phyloP scores from a whole-genome alignment of 768 basidiomycete genomes.

The Suillus fuscotomentosus region DNA sequence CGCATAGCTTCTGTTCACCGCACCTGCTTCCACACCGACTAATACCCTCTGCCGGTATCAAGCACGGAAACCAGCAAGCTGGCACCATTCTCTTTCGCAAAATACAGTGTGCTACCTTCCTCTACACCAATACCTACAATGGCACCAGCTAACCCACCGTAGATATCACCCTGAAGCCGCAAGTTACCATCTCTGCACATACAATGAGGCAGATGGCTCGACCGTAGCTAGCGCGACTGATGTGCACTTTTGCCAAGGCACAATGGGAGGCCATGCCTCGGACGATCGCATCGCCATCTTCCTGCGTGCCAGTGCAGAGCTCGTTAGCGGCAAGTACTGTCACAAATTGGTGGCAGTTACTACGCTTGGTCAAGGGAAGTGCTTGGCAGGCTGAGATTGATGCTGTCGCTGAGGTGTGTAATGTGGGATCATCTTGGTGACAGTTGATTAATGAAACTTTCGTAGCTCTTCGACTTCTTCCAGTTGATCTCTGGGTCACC shows the following conservation, averaged over 20 bases:
- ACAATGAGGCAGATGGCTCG: constrained; percentile 84
- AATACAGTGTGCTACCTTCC: too few relatives aligned
- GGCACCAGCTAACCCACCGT: too few relatives aligned
- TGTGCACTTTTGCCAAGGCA: constrained; percentile 78
- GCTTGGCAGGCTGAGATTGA: constrained; percentile 99
- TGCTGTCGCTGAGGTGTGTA: constrained; percentile 89
- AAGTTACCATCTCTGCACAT: constrained; percentile 63
- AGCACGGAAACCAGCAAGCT: too few relatives aligned
- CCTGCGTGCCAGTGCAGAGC: constrained; percentile 89
- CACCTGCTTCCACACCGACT: too few relatives aligned
- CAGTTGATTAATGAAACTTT: constrained; percentile 11
- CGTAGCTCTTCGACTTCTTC: constrained; percentile 85
- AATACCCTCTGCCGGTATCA: too few relatives aligned
- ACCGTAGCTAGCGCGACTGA: constrained; percentile 79
- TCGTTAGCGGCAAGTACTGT: constrained; percentile 92
- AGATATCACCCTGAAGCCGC: too few relatives aligned
- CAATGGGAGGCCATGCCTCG: constrained; percentile 95
- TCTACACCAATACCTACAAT: too few relatives aligned
- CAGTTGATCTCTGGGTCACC: constrained; percentile 95
- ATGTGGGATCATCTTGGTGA: background rate
- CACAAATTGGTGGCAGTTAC: constrained; percentile 95
- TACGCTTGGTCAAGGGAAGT: constrained; percentile 96
- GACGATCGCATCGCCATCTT: constrained; percentile 97
- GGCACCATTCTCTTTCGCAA: too few relatives aligned
- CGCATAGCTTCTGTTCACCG: too few relatives aligned